Base-by-base conservation (phyloP, 2,329 filamentous ascomycete species). In the Calonectria hongkongensis region DNA sequence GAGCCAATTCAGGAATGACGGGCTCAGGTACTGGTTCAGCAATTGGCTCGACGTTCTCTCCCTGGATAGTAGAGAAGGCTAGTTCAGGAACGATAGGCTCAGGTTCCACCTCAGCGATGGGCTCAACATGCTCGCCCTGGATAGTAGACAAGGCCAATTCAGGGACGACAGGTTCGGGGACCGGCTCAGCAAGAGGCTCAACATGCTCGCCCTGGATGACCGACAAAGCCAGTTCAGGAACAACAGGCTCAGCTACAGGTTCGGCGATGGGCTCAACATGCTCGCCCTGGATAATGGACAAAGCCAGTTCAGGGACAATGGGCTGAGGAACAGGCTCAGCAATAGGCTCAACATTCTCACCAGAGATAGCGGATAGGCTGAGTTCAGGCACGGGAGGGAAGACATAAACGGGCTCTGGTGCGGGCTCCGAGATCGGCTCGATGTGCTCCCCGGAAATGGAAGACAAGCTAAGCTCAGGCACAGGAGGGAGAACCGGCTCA, bases 241-340 rank as follows among this genome's bases (percentile, higher is more conserved):
- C 73, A 41, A 79, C 75, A 43, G 81, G 82, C 25, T 79, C 77
- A 4, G 75, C 79, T 36, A 81, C 78, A 51, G 74, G 78, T 73
- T 84, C 76, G 18, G 76, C 76, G 33, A 79, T 77, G 21, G 81
- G 82, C 68, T 76, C 79, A 39, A 81, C 78, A 50, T 75, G 78
- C 73, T 84, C 75, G 18, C 81, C 75, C 18, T 79, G 33, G 28
- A 79, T 76, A 5, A 28, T 71, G 10, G 77, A 76, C 41, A 79
- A 50, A 63, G 48, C 75, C 18, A 79, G 71, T 2, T 72, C 25
- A 2, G 30, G 80, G 81, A 68, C n/a, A 36, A 71, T 41, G 2
- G 69, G 69, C 47, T 73, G 36, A 7, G 70, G 68, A 18, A 63
- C 62, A 70, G 72, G 82, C 65, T 81, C 76, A 16, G 74, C 72